Evolutionary conservation across 1,284 basidiomycete species (phyloP), one percentile per base, ranked within the genome.

Genomic region (Trichosporon sp.): DNA sequence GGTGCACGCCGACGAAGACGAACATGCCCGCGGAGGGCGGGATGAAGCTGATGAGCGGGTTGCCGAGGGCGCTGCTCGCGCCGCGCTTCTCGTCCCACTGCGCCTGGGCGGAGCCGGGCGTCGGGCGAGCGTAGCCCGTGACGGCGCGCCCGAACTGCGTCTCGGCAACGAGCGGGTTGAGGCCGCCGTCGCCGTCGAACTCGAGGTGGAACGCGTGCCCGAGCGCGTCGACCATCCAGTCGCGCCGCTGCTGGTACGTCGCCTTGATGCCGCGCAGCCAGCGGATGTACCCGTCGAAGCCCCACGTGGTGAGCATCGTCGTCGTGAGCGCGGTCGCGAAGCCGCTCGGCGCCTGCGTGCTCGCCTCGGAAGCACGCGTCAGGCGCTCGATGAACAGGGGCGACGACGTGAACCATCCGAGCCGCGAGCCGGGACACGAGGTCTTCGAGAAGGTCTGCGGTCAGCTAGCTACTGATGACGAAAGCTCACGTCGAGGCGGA

Each of bases 341-440:
- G 2, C 91, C 92, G 70, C 88, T 89, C 2, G 92, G 90, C 0
- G 87, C 87, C 77, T 92, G 91, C 0, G 90, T 88, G 15, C 87
- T 86, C 0, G 87, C 88, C 83, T 95, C 92, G 38, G 87, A 86
- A n/a, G 88, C 87, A 62, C 91, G 86, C 72, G 91, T 88, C n/a
- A 93, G 80, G 29, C 90, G 86, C 76, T 93, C 92, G 11, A 89
- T 89, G 76, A 84, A 84, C 12, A 81, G 66, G 0, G 83, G 81
- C 27, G 79, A 80, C 13, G 81, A 72, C 0, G 91, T 92, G 77
- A 90, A 90, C 89, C 89, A 93, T 1, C 92, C 92, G 12, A 93
- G 82, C 6, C 92, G 87, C 66, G 87, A 87, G 1, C 92, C 92
- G 2, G 91, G 92, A 1, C 89, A 90, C 65, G 92, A 87, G 1